Base-by-base conservation (phyloP, 2,329 filamentous ascomycete genomes). In the Fusarium coffeatum region DNA sequence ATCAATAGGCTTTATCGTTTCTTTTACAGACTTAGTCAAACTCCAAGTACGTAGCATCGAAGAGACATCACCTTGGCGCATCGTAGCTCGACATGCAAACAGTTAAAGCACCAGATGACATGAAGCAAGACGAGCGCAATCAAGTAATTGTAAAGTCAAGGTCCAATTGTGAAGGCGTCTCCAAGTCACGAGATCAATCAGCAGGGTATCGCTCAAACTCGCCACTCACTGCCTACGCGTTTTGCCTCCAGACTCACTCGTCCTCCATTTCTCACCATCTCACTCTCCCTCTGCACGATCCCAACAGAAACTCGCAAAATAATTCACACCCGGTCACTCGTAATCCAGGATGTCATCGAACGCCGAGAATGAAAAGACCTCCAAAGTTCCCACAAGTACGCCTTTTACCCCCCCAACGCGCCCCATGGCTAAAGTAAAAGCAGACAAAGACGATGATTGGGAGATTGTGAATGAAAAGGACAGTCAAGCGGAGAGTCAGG, bases 401-500 rank as follows among this genome's bases (percentile, higher is more conserved):
- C 22, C 18, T 30, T 9, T 23, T 8, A 16, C 9, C 8, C 4
- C 0, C 40, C 5, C 10, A 10, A 6, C 25, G 3, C 10, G 15
- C 8, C 61, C 59, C 37, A 61, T 6, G 3, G 3, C 2, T 7
- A 3, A 3, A 48, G 61, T 15, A 3, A 37, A 28, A 2, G 10
- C 16, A 9, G 10, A 23, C 16, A 43, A 1, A 2, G 65, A 66
- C 1, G 50, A 69, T 5, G 66, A 66, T n/a, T 69, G 66, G 66
- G 42, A 69, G 5, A 48, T 69, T 0, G 16, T 69, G 4, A 47
- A 22, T 6, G 48, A 43, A 32, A 53, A 69, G 28, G 66, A 62
- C 0, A 11, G 1, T 16, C 25, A 27, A 5, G 16, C 9, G 5
- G 10, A 6, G 15, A 22, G 10, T 1, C 7, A 11, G 8, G 20